Base-by-base conservation (phyloP, 306 rosid genomes). In the Rosa persica region DNA sequence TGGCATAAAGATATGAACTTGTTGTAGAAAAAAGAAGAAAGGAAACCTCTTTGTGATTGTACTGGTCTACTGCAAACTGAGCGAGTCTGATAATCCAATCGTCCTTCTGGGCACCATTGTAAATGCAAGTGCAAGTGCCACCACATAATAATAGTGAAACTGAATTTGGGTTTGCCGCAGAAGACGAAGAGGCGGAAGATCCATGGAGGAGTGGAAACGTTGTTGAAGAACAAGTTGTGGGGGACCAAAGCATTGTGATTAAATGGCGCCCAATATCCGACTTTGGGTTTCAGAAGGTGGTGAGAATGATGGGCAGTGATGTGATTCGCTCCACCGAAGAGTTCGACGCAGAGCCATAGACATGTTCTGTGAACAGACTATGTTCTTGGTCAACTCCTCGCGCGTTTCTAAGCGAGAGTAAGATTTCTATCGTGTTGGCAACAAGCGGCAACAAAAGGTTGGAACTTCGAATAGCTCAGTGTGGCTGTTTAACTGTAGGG, bases 31-130 rank as follows among this genome's bases (percentile, higher is more conserved):
- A 39, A 23, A 52, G 67, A 38, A 73, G 43, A 54, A 73, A 54
- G 66, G 30, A 51, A 73, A 73, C 67, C 67, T 54, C 76, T 73
- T 22, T n/a, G 38, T 20, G 48, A 73, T 38, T 54, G 67, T 73
- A 42, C 39, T 52, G 66, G 1, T 38, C 76, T 3, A 52, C 66
- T 3, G 67, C 66, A 39, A 54, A 73, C 66, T 54, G 66, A 67
- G 67, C 30, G 8, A 71, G 64, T 49, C 30, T 49, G 76, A 72
- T 49, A 13, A 72, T 72, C 76, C 46, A 72, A 34, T 72, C 64
- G 51, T 72, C 64, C 4, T 17, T 17, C 10, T 17, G 9, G 61
- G 46, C 22, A 34, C 64, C 64, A 25, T 5, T 51, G 65, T 36
- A 72, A 72, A 72, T 51, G 64, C 12, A 49, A 72, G 64, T 51